These are phyloP conservation scores for Nicotiana otophora DNA, from an alignment of 257 asterid species.

Conservation along the genomic window DNA sequence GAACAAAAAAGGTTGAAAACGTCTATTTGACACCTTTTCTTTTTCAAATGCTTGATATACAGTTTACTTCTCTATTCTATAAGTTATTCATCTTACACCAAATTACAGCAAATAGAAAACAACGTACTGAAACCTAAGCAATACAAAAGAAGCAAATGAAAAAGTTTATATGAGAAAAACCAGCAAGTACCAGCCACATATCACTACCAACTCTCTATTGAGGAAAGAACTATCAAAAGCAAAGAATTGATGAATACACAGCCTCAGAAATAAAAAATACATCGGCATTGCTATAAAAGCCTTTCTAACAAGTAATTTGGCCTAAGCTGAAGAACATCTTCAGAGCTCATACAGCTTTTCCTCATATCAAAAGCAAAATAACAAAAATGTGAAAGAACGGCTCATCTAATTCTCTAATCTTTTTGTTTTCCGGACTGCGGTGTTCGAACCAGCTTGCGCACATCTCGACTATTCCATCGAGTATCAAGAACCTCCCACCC, in stretches of 20 bases:
- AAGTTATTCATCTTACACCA: not conserved
- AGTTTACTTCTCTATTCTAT: not conserved
- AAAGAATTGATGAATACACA: not conserved
- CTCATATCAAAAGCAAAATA: not conserved
- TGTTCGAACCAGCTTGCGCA: too few relatives aligned
- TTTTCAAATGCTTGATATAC: not conserved
- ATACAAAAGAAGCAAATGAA: not conserved
- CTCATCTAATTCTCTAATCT: slow-evolving; percentile 1
- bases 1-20: not conserved
- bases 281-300: not conserved
- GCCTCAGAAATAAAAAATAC: not conserved
- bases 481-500: too few relatives aligned
- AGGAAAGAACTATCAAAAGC: not conserved
- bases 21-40: not conserved
- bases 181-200: not conserved
- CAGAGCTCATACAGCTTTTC: not conserved
- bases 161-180: not conserved
- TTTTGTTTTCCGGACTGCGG: too few relatives aligned
- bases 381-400: not conserved
- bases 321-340: not conserved
- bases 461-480: too few relatives aligned
- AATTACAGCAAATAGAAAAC: not conserved
- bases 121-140: not conserved
- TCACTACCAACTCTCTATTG: not conserved
- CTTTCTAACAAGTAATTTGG: not conserved